A percentile compares a stretch with the other conserved stretches of the same genome.
Evolutionary conservation across 768 basidiomycete species (phyloP).

Genomic region (Pisolithus tinctorius): DNA sequence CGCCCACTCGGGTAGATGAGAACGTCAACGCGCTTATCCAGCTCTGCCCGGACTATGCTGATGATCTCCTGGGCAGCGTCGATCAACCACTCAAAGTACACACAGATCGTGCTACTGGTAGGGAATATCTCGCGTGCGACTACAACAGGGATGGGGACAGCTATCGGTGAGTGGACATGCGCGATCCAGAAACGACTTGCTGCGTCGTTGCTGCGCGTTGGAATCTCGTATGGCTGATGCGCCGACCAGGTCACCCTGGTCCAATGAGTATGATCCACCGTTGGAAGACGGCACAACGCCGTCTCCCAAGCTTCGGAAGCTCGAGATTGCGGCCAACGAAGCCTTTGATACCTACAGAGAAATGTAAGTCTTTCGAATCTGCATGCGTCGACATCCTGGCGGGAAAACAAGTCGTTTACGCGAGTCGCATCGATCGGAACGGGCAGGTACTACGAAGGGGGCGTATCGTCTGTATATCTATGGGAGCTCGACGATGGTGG

Average conservation of each 20-base stretch:
- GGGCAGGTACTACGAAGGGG: slow-evolving; percentile 93
- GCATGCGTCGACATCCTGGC: background rate
- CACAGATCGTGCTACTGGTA: slow-evolving; percentile 73
- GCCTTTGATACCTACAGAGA: slow-evolving; percentile 98
- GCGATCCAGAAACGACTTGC: background rate
- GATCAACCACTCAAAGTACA: slow-evolving; percentile 87
- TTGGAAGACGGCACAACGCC: slow-evolving; percentile 87
- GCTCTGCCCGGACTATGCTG: slow-evolving; percentile 88
- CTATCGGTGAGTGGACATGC: slow-evolving; percentile 54
- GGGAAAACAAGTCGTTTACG: background rate
- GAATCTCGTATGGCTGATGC: slow-evolving; percentile 8
- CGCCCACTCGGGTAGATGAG: slow-evolving; percentile 81
- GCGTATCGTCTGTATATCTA: slow-evolving; percentile 91
- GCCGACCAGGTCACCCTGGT: slow-evolving; percentile 85
- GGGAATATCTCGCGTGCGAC: slow-evolving; percentile 90
- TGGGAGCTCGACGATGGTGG: slow-evolving; percentile 97
- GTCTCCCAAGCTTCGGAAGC: slow-evolving; percentile 74
- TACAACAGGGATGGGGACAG: slow-evolving; percentile 92
- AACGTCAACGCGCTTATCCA: slow-evolving; percentile 77
- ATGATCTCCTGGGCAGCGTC: slow-evolving; percentile 90
- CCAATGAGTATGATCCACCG: slow-evolving; percentile 91
- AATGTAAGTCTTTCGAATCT: slow-evolving; percentile 46
- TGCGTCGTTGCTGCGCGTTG: background rate
- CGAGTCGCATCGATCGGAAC: background rate
- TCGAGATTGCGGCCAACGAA: slow-evolving; percentile 91